Base-by-base conservation (phyloP, 768 basidiomycete species). In the Scleroderma bovista region DNA sequence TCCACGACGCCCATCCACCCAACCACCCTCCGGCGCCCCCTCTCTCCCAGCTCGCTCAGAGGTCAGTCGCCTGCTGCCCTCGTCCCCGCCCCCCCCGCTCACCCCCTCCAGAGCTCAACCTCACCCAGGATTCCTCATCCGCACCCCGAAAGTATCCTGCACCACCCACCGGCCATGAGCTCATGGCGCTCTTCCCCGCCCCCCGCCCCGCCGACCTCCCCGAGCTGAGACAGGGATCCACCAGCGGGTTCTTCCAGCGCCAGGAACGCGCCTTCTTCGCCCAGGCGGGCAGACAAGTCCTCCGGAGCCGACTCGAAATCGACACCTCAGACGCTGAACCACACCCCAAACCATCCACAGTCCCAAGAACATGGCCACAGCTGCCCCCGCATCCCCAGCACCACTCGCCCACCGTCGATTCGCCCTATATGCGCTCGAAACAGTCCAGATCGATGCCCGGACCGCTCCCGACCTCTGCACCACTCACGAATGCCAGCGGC, bases 201-300 rank as follows among this genome's bases (percentile, higher is more conserved):
- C 71, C 80, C 3, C 76, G 85, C 15, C 87, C 87, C 1, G 72
- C 76, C 40, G 75, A 38, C 46, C 78, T 76, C 45, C 70, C 73
- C 26, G 78, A 79, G 55, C 73, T 80, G 68, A 71, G 78, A 48
- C 73, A 77, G 2, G 81, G 82, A 1, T 80, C 85, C 3, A 88
- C 88, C 0, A 83, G 80, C 44, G 79, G 81, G 24, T 88, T 77
- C 63, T 90, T 90, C 63, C 77, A 81, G 54, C 73, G 79, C 0
- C 84, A 90, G 64, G 87, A 90, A 58, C 83, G 86, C 48, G 83
- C 83, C 8, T 90, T 87, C 66, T 90, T 90, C 55, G 85, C 86
- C 1, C 80, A 86, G 57, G 83, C 84, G 0, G 87, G 86, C 20
- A 83, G 79, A 52, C 86, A 88, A 64, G 86, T 88, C 56, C 79